These are phyloP conservation scores for Epicoccum sorghinum DNA, from an alignment of 2,329 filamentous ascomycete genomes.

Conservation along the genomic window DNA sequence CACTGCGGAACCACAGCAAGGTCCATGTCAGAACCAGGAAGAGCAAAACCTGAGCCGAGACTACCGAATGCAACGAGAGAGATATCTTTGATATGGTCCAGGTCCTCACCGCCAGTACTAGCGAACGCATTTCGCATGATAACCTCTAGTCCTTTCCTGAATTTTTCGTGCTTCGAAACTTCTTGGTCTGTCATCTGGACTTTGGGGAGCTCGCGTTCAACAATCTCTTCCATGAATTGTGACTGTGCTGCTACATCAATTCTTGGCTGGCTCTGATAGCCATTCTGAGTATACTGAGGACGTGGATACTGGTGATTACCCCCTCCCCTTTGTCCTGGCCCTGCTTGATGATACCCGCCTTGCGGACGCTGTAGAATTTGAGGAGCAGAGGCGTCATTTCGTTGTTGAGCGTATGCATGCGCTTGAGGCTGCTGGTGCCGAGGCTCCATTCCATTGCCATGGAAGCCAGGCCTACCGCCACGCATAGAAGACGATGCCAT, in stretches of 20 bases:
- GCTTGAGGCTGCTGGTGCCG: conserved; percentile 17
- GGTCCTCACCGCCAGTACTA: conserved; percentile 42
- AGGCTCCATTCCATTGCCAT: conserved; percentile 8
- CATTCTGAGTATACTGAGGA: conserved; percentile 24
- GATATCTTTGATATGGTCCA: conserved; percentile 62
- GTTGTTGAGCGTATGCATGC: conserved; percentile 8
- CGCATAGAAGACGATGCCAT: conserved; percentile 8
- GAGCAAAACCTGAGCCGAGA: conserved; percentile 82
- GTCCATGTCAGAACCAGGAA: conserved; percentile 89
- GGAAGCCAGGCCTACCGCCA: conserved; percentile 16
- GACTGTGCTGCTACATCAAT: conserved; percentile 45
- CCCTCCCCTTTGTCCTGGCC: conserved; percentile 7
- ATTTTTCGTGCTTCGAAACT: conserved; percentile 72
- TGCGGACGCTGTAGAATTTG: conserved; percentile 33
- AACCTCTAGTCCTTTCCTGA: conserved; percentile 68
- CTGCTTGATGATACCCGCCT: conserved; percentile 11
- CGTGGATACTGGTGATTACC: conserved; percentile 17
- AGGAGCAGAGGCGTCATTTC: conserved; percentile 9
- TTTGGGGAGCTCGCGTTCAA: conserved; percentile 57
- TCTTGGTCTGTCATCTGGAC: conserved; percentile 70
- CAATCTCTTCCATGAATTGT: conserved; percentile 52
- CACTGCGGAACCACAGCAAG: conserved; percentile 74
- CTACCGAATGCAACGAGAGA: conserved; percentile 81
- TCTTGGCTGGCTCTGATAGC: conserved; percentile 23
- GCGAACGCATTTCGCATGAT: conserved; percentile 67